These are phyloP conservation scores for Pythium coloratum DNA, from an alignment of 352 stramenopile species.

Conservation along the genomic window DNA sequence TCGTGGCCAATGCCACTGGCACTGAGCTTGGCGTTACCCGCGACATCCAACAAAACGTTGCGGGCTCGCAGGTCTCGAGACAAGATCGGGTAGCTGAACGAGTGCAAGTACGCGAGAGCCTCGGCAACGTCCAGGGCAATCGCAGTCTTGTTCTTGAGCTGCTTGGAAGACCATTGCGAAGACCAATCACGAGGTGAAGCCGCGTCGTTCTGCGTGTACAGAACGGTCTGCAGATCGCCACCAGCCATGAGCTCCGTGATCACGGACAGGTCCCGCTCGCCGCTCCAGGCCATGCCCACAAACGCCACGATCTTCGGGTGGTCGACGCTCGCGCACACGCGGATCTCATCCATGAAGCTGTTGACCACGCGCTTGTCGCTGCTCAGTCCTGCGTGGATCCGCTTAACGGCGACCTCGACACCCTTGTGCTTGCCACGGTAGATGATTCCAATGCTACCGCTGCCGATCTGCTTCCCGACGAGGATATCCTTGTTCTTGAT, in stretches of 20 bases:
- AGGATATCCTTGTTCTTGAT: background rate
- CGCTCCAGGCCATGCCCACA: background rate
- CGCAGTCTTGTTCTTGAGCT: background rate
- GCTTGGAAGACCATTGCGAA: background rate
- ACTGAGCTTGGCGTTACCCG: conserved; percentile 9
- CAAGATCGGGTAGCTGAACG: conserved; percentile 13
- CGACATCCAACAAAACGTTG: conserved; percentile 13
- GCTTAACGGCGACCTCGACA: conserved; percentile 13
- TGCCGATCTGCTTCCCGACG: background rate
- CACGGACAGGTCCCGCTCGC: background rate
- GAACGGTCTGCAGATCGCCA: background rate
- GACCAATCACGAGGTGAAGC: background rate
- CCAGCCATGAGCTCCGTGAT: background rate
- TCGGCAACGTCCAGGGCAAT: conserved; percentile 17
- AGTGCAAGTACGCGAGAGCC: conserved; percentile 24
- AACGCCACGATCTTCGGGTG: conserved; percentile 3
- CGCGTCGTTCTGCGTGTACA: background rate
- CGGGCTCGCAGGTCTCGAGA: conserved; percentile 19
- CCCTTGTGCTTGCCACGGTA: background rate
- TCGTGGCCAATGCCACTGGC: conserved; percentile 16
- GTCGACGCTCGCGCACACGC: background rate
- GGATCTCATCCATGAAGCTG: conserved; percentile 34
- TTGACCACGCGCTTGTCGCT: conserved; percentile 13
- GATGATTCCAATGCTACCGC: conserved; percentile 6
- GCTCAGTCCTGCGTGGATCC: conserved; percentile 12